Base-by-base conservation (phyloP, 345 rosid genomes). In the Lepidium aucheri region DNA sequence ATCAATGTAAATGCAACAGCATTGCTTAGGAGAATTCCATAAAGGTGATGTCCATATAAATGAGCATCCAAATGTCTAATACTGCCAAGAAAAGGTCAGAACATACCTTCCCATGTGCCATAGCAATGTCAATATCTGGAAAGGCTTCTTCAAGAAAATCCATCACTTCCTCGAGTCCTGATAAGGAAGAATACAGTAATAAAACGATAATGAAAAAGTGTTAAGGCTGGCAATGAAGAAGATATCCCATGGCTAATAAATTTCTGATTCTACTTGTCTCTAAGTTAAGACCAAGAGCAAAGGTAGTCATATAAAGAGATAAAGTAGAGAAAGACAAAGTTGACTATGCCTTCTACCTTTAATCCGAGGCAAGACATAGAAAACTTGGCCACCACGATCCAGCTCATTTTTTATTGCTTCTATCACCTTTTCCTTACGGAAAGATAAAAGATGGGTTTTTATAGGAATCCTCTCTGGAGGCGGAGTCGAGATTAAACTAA, bases 391-490 rank as follows among this genome's bases (percentile, higher is more conserved):
- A 78, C 72, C 84, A 65, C 94, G 96, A 51, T 80, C 86, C 77
- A 93, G 76, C 84, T 93, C 94, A 71, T 85, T 74, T 76, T 84
- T 76, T 68, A 89, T 86, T 39, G 98, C 94, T 66, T 82, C 75
- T 71, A 80, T 64, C 63, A 85, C 84, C 70, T 80, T 87, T 56
- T 79, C 88, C 75, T 83, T 79, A 74, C 71, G 72, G 71, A 78
- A 84, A 49, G 84, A 83, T 16, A 89, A 83, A 77, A 93, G 91
- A 83, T 78, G 81, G 53, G 96, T 93, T 82, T 69, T 87, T 80
- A 93, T 90, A 61, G 98, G 98, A 82, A 93, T 87, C 80, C 98
- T 85, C 79, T 93, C 97, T 35, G 98, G 98, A 44, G 98, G 98
- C 44, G 98, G 96, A 50, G 98, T 90, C 60, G 96, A 77, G 73